A percentile compares a stretch with the other conserved stretches of the same genome.
Conservation (phyloP, 2,329 filamentous ascomycete genomes). For the Rhinocladiella mackenziei region DNA sequence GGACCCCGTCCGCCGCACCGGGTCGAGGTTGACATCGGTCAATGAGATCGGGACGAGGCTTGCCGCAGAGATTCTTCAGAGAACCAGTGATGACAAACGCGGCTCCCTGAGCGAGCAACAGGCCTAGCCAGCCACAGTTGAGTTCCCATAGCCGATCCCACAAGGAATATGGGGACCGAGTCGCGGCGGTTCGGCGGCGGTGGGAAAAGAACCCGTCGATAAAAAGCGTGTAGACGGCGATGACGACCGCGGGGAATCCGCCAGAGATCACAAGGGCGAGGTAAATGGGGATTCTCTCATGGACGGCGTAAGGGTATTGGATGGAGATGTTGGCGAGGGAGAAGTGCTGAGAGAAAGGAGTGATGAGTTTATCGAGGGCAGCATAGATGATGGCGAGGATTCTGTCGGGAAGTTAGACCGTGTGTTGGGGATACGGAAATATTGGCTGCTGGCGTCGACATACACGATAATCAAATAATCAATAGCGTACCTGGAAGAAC, state of each 20-base stretch:
- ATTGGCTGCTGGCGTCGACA: conserved; percentile 26
- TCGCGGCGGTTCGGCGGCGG: conserved; percentile 36
- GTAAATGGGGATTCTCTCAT: conserved; percentile 52
- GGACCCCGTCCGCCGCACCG: conserved; percentile 36
- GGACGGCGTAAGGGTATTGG: conserved; percentile 54
- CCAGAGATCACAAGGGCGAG: conserved; percentile 49
- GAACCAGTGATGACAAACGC: conserved; percentile 56
- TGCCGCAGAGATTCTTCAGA: conserved; percentile 57
- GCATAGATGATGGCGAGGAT: conserved; percentile 50
- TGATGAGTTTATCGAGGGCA: conserved; percentile 49
- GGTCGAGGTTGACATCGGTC: conserved; percentile 47
- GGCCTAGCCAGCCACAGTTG: conserved; percentile 57
- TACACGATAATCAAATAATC: conserved; percentile 59
- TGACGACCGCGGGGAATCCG: conserved; percentile 49
- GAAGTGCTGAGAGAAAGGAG: conserved; percentile 57
- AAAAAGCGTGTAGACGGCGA: conserved; percentile 54
- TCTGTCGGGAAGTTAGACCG: conserved; percentile 34
- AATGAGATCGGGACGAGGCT: conserved; percentile 58
- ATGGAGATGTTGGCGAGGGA: conserved; percentile 54
- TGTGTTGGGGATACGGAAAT: conserved; percentile 4
- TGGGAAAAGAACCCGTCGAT: conserved; percentile 59
- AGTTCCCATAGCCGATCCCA: conserved; percentile 59
- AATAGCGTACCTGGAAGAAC: conserved; percentile 54
- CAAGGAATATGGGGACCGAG: conserved; percentile 45
- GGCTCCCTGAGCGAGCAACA: conserved; percentile 51